These are phyloP conservation scores for Torulaspora indica DNA, from an alignment of 805 yeast genomes.

Conservation along the genomic window DNA sequence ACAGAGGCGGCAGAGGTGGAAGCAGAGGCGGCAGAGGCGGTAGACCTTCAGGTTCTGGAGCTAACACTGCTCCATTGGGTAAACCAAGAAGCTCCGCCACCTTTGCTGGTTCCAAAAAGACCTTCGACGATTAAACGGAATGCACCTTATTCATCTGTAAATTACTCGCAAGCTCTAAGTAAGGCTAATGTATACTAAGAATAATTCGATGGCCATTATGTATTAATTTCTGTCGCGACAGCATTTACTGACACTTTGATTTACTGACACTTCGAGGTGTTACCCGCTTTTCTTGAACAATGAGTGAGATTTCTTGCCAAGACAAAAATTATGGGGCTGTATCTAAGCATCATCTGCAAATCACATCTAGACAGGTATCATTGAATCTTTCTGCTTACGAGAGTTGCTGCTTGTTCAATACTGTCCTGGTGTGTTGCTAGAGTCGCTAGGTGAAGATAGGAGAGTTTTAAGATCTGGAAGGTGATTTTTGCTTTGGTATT, in stretches of 20 bases:
- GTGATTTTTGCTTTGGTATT: no score
- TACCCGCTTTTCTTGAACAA: not conserved
- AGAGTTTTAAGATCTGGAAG: no score
- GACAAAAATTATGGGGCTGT: constrained; percentile 9
- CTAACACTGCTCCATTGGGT: constrained; percentile 58
- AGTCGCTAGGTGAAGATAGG: no score
- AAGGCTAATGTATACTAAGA: constrained; percentile 10
- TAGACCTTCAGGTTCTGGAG: constrained; percentile 48
- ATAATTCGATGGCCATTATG: constrained; percentile 3
- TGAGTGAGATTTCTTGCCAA: constrained; percentile 12
- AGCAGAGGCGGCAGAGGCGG: constrained; percentile 42
- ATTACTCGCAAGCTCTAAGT: constrained; percentile 6
- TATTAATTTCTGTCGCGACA: no score
- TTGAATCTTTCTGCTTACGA: not conserved
- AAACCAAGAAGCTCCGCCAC: constrained; percentile 43
- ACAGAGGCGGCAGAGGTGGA: constrained; percentile 41
- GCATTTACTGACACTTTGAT: not conserved
- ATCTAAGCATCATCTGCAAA: constrained; percentile 1
- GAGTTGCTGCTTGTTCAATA: not conserved
- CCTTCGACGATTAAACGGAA: constrained; percentile 54
- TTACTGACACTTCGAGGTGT: not conserved
- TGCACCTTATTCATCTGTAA: constrained; percentile 9
- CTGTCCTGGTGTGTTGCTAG: no score
- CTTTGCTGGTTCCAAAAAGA: constrained; percentile 80
- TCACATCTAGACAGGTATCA: not conserved